A percentile compares a stretch with the other conserved stretches of the same genome.
These are phyloP conservation scores for Chaetomium strumarium DNA, from an alignment of 2,329 filamentous ascomycete species.

Conservation along the genomic window DNA sequence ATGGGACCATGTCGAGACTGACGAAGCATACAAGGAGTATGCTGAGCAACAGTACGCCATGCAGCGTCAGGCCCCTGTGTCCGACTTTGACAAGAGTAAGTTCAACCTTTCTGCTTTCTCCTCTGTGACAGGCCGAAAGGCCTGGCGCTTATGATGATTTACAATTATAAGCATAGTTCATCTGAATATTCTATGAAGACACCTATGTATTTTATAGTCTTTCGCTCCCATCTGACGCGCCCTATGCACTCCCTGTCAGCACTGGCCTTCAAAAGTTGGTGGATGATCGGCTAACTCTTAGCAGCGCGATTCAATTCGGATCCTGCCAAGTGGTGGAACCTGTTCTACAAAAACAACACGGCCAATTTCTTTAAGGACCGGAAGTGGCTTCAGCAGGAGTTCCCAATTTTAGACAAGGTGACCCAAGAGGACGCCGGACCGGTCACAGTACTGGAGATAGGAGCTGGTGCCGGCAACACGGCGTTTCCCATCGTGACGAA, in stretches of 20 bases:
- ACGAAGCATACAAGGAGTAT: constrained; percentile 81
- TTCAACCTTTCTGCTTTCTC: constrained; percentile 19
- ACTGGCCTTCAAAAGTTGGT: neutral
- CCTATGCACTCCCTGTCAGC: constrained; percentile 9
- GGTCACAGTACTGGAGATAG: constrained; percentile 76
- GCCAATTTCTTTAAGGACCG: constrained; percentile 98
- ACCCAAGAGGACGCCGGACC: constrained; percentile 64
- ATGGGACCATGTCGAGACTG: constrained; percentile 96
- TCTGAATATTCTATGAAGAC: constrained; percentile 60
- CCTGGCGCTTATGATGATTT: constrained; percentile 37
- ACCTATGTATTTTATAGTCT: constrained; percentile 53
- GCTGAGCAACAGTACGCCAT: constrained; percentile 76
- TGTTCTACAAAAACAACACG: constrained; percentile 97
- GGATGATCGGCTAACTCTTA: constrained; percentile 35
- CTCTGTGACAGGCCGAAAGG: neutral
- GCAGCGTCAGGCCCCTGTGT: constrained; percentile 81
- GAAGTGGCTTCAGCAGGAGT: constrained; percentile 96
- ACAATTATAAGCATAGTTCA: constrained; percentile 66
- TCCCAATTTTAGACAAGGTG: constrained; percentile 76
- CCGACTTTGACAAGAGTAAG: constrained; percentile 83
- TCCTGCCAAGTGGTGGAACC: constrained; percentile 95
- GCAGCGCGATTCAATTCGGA: constrained; percentile 77
- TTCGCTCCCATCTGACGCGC: constrained; percentile 67
- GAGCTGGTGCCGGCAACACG: constrained; percentile 92
- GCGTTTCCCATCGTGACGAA: constrained; percentile 83